A percentile compares a stretch with the other conserved stretches of the same genome.
Conservation (phyloP, 2,329 filamentous ascomycete genomes). For the Cryphonectria carpinicola region DNA sequence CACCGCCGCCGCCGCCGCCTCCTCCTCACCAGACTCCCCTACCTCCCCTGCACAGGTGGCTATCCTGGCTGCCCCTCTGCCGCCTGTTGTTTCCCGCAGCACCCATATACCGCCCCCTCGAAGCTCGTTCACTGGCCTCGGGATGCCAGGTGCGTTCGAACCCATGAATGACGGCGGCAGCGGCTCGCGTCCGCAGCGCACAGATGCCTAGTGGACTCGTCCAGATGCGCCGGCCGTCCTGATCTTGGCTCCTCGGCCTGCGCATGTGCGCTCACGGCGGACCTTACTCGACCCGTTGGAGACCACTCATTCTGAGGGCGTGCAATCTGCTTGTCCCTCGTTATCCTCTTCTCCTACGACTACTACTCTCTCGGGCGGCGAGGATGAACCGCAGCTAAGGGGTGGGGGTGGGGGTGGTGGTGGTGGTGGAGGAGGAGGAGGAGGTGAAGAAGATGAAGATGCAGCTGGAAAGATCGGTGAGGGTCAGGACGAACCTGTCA, state of each 20-base stretch:
- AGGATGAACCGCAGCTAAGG: not conserved
- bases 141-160: conserved; percentile 24
- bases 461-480: not conserved
- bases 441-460: not conserved
- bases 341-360: not conserved
- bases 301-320: not conserved
- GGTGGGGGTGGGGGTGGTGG: not conserved
- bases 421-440: not conserved
- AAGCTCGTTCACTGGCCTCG: conserved; percentile 22
- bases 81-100: conserved; percentile 13
- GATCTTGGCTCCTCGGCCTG: conserved; percentile 12
- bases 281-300: not conserved
- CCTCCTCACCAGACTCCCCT: conserved; percentile 23
- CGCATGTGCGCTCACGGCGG: conserved; percentile 4
- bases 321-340: not conserved
- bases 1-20: not conserved
- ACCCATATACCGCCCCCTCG: conserved; percentile 16
- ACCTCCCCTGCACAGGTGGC: conserved; percentile 17
- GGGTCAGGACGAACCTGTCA: not conserved
- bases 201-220: conserved; percentile 21
- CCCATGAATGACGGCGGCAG: conserved; percentile 19
- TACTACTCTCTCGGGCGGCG: not conserved
- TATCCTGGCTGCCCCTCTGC: conserved; percentile 21
- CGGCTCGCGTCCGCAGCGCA: conserved; percentile 21
- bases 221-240: not conserved